Evolutionary conservation across 1,284 basidiomycete species (phyloP), one percentile per base, ranked within the genome.

Genomic region (Inonotus obliquus): DNA sequence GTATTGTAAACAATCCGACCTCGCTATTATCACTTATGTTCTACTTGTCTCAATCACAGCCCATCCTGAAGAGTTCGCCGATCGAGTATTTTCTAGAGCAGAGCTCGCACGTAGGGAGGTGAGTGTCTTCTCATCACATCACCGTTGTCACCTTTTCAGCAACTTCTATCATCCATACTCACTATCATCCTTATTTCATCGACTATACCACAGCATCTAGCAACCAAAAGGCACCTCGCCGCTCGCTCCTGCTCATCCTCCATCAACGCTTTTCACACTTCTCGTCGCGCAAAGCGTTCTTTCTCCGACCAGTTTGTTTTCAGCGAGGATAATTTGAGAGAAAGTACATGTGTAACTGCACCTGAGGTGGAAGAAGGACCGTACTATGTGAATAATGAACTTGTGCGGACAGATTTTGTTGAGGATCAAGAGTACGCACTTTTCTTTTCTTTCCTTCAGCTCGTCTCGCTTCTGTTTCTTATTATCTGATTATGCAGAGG

Each of bases 361-460:
- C 76, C 76, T 1, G 72, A 77, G 63, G 69, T 74, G 7, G 62
- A 63, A 75, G 73, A 76, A 62, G 78, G 77, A 0, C 77, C 77
- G 5, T 81, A 80, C 70, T 80, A 79, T 66, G 77, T 79, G 69
- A 71, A 70, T 59, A 70, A 71, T 38, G 71, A 82, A 72, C 76
- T 75, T 32, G 72, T 84, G 57, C 79, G 81, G 35, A 69, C 73
- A 57, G 78, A 84, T 72, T 75, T 84, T 67, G 77, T 76, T 32
- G 82, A 83, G 62, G 73, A 76, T 65, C 77, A 83, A 71, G 57
- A 66, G 74, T 75, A 58, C 51, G 68, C 61, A 14, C n/a, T 21
- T 23, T 52, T 32, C 57, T 45, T 0, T 57, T 14, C 10, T 25
- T 37, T 32, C 48, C 14, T 25, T 17, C 19, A 7, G 7, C 41